These are phyloP conservation scores for Cyathus striatus DNA, from an alignment of 768 basidiomycete genomes.

Conservation along the genomic window DNA sequence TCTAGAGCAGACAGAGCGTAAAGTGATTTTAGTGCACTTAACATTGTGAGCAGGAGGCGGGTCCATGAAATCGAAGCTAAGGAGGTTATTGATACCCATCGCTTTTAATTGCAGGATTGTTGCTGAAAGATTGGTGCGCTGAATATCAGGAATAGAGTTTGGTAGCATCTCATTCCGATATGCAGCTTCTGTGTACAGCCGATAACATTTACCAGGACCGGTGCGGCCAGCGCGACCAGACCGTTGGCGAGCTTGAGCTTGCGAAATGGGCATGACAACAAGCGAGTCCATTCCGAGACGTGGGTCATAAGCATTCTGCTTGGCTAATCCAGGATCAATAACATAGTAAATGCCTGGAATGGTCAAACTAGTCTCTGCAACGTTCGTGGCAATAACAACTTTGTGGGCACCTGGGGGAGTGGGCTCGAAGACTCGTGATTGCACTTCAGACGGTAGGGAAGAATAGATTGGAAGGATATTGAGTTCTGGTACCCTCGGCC, in stretches of 20 bases:
- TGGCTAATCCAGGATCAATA: conserved; percentile 96
- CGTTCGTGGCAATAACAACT: conserved; percentile 99
- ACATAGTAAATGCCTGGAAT: conserved; percentile 99
- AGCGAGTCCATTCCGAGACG: conserved; percentile 98
- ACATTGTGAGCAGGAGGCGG: conserved; percentile 95
- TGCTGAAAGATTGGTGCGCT: conserved; percentile 85
- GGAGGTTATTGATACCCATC: conserved; percentile 97
- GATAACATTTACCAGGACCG: conserved; percentile 97
- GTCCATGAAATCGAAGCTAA: conserved; percentile 99
- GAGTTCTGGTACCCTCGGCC: conserved; percentile 97
- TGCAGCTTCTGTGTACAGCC: conserved; percentile 95
- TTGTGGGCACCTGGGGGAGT: conserved; percentile 98
- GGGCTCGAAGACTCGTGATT: conserved; percentile 96
- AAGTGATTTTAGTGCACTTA: conserved; percentile 90
- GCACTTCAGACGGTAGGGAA: conserved; percentile 95
- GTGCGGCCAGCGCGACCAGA: conserved; percentile 96
- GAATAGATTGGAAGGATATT: conserved; percentile 98
- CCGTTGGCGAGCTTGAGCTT: conserved; percentile 95
- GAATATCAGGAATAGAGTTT: conserved; percentile 96
- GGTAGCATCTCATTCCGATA: conserved; percentile 99
- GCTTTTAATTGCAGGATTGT: conserved; percentile 97
- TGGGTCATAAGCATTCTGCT: conserved; percentile 98
- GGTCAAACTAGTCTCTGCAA: conserved; percentile 96
- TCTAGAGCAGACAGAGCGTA: conserved; percentile 96
- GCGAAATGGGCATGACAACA: conserved; percentile 97